Evolutionary conservation across 305 asterid species (phyloP).

Genomic region (Striga hermonthica): DNA sequence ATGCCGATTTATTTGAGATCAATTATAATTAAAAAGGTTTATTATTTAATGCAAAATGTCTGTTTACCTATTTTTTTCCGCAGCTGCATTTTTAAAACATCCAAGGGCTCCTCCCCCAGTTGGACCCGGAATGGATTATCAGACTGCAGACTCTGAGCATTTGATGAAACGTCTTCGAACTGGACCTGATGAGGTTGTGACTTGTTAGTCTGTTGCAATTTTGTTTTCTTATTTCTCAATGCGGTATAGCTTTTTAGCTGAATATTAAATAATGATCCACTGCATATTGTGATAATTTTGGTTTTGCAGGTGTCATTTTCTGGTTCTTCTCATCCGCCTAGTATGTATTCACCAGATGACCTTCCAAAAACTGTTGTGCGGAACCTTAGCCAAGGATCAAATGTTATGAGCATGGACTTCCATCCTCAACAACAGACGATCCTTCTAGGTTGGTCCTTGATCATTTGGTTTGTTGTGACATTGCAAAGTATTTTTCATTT

Average conservation of each 20-base stretch:
- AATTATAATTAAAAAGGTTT: slow-evolving; percentile 2
- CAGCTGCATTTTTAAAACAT: slow-evolving; percentile 74
- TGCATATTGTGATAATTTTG: slow-evolving; percentile 26
- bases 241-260: not conserved
- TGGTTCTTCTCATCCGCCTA: slow-evolving; percentile 72
- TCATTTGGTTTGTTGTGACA: not conserved
- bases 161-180: slow-evolving; percentile 85
- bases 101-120: slow-evolving; percentile 80
- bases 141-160: slow-evolving; percentile 91
- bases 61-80: slow-evolving; percentile 18
- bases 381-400: slow-evolving; percentile 89
- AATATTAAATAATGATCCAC: slow-evolving; percentile 2
- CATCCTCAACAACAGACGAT: slow-evolving; percentile 95
- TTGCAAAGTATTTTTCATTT: not conserved
- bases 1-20: slow-evolving; percentile 8
- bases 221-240: not conserved
- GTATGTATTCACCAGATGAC: slow-evolving; percentile 78
- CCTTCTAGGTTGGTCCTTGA: slow-evolving; percentile 65
- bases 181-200: slow-evolving; percentile 85
- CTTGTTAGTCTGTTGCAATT: slow-evolving; percentile 12
- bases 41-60: slow-evolving; percentile 8
- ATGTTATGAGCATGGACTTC: slow-evolving; percentile 98
- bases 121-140: slow-evolving; percentile 92
- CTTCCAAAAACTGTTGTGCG: slow-evolving; percentile 83
- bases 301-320: slow-evolving; percentile 73